Conservation (phyloP, 257 asterid species). For the Nicotiana tomentosiformis region DNA sequence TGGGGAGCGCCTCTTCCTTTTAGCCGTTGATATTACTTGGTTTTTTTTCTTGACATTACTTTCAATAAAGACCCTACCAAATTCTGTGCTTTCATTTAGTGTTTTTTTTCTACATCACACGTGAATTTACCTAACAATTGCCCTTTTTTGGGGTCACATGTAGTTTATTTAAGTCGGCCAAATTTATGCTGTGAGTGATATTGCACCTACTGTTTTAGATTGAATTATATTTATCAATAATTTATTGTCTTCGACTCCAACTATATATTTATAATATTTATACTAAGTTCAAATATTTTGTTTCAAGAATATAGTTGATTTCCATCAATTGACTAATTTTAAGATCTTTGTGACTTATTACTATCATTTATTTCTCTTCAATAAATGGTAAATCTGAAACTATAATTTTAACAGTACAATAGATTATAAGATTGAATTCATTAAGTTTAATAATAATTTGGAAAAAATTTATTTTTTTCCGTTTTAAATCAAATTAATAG, state of each 20-base stretch:
- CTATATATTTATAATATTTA: not conserved
- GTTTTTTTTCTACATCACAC: not conserved
- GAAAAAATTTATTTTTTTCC: no score
- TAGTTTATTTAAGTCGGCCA: not conserved
- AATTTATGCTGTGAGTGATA: not conserved
- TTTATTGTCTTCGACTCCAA: no score
- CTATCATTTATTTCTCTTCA: not conserved
- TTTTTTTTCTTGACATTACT: not conserved
- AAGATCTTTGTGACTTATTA: not conserved
- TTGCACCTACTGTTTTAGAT: not conserved
- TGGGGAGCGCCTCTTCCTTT: not conserved
- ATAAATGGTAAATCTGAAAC: no score
- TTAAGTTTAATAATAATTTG: no score
- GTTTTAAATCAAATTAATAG: no score
- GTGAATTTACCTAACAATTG: not conserved
- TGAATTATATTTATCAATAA: no score
- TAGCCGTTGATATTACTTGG: not conserved
- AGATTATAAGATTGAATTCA: no score
- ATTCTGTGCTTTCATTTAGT: not conserved
- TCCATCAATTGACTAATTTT: not conserved
- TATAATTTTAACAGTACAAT: no score
- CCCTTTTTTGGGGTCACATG: not conserved
- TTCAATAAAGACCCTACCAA: slow-evolving; percentile 5
- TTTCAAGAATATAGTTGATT: not conserved
- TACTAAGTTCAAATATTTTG: not conserved